A percentile compares a stretch with the other conserved stretches of the same genome.
Evolutionary conservation across 805 yeast species (phyloP).

Genomic region (Ogataea chonburiensis): DNA sequence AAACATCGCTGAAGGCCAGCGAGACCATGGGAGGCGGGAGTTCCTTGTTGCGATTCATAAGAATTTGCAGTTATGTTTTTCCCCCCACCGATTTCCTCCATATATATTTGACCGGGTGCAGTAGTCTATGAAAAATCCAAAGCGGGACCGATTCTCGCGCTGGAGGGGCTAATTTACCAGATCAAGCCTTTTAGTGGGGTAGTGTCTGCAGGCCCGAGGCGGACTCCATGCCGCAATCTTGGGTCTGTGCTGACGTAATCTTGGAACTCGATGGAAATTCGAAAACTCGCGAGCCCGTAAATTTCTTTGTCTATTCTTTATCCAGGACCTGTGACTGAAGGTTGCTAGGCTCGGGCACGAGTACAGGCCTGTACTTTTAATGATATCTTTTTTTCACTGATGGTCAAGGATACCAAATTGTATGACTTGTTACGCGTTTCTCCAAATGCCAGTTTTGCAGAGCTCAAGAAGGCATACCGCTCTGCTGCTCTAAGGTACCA

Average conservation of each 20-base stretch:
- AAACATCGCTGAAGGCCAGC: slow-evolving; percentile 35
- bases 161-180: slow-evolving; percentile 2
- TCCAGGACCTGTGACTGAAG: slow-evolving; percentile 2
- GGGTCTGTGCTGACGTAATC: too few species aligned
- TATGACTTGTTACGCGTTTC: slow-evolving; percentile 73
- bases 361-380: slow-evolving; percentile 2
- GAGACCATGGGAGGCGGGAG: slow-evolving; percentile 20
- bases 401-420: slow-evolving; percentile 70
- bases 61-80: neutral
- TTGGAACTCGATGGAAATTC: slow-evolving; percentile 3
- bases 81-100: neutral
- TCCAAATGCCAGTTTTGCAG: slow-evolving; percentile 59
- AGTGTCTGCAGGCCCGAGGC: too few species aligned
- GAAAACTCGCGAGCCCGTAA: neutral
- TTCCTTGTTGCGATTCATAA: slow-evolving; percentile 2
- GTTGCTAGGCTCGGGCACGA: slow-evolving; percentile 5
- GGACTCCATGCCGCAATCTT: too few species aligned
- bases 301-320: slow-evolving; percentile 6
- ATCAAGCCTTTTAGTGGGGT: slow-evolving; percentile 9
- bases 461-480: slow-evolving; percentile 80
- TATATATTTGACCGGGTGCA: too few species aligned
- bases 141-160: too few species aligned
- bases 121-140: too few species aligned
- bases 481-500: slow-evolving; percentile 79
- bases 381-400: too few species aligned